phyloP scores from a whole-genome alignment of 352 stramenopile genomes.

The Phytophthora sansomeana region DNA sequence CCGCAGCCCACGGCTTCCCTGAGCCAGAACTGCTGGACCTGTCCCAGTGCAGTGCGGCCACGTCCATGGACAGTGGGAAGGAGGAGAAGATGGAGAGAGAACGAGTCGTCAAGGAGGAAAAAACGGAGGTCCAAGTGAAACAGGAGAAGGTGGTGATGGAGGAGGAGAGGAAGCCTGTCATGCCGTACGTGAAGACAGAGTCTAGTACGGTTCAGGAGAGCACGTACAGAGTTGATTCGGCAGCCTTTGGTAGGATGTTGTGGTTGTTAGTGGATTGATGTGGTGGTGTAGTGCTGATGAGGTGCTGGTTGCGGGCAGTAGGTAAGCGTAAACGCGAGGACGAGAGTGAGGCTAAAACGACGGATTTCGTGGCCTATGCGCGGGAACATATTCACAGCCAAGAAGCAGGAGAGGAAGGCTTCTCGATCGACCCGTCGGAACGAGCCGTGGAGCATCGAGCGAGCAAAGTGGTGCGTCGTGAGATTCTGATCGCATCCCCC shows the following conservation, averaged over 20 bases:
- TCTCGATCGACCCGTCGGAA: slow-evolving; percentile 88
- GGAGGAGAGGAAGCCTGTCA: slow-evolving; percentile 13
- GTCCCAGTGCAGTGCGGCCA: slow-evolving; percentile 23
- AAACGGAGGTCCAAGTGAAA: slow-evolving; percentile 3
- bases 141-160: slow-evolving; percentile 9
- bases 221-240: slow-evolving; percentile 12
- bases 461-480: slow-evolving; percentile 84
- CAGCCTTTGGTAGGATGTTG: slow-evolving; percentile 17
- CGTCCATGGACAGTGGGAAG: slow-evolving; percentile 16
- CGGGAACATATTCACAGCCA: slow-evolving; percentile 84
- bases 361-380: slow-evolving; percentile 76
- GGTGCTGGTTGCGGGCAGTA: slow-evolving; percentile 1
- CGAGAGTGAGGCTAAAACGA: slow-evolving; percentile 20
- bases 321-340: slow-evolving; percentile 46
- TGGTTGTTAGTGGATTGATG: neutral
- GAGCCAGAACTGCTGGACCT: slow-evolving; percentile 62
- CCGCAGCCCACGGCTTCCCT: slow-evolving; percentile 14
- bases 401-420: slow-evolving; percentile 81
- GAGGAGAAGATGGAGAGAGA: slow-evolving; percentile 23
- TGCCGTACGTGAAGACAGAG: slow-evolving; percentile 15
- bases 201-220: neutral
- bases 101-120: slow-evolving; percentile 1
- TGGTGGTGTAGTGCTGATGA: neutral
- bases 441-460: slow-evolving; percentile 83
- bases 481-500: slow-evolving; percentile 87